Evolutionary conservation across 345 rosid genomes (phyloP), one percentile per base, ranked within the genome.

Genomic region (Lenwebbia sp.): DNA sequence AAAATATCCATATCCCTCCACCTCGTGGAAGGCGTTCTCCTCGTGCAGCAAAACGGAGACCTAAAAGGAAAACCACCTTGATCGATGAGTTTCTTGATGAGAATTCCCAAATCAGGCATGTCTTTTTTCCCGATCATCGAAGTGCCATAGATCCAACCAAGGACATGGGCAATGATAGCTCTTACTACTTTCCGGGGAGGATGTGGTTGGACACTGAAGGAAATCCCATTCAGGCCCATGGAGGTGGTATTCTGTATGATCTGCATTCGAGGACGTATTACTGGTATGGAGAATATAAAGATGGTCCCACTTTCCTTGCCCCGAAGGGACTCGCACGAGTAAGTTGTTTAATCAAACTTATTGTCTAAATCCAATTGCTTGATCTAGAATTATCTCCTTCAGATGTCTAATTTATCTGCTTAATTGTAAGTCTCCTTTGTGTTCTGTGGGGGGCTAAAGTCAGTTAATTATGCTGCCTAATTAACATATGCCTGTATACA

Each of bases 81-180:
- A 89, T 95, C 74, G 98, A 97, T 86, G 99, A 97, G 91, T 97
- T 95, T 92, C 98, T 97, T 85, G 98, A 97, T n/a, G 98, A 97
- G 87, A 94, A 94, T 87, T 97, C 99, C 33, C 95, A 93, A 62
- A 92, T 96, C 82, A 90, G 99, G 55, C 90, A 92, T 82, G 88
- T 94, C 3, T 97, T 97, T 91, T 97, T 97, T 87, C 99, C 99
- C 21, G 91, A 62, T 83, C 89, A 90, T 88, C 93, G 88, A 90
- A 92, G 90, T 30, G 94, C 95, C 0, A 51, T 95, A 85, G 93
- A 92, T 86, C 98, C 98, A 2, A 90, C 70, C 50, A 95, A 89
- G 89, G 94, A 90, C 53, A 83, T 88, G 85, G 92, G 92, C 37
- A 95, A 94, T 54, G 90, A 91, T 40, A 91, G 94, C 82, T 92